Percentiles rank a stretch among this genome's conserved stretches.
Evolutionary conservation across 1,284 basidiomycete species (phyloP).

Genomic region (Microbotryum silenes-acaulis): DNA sequence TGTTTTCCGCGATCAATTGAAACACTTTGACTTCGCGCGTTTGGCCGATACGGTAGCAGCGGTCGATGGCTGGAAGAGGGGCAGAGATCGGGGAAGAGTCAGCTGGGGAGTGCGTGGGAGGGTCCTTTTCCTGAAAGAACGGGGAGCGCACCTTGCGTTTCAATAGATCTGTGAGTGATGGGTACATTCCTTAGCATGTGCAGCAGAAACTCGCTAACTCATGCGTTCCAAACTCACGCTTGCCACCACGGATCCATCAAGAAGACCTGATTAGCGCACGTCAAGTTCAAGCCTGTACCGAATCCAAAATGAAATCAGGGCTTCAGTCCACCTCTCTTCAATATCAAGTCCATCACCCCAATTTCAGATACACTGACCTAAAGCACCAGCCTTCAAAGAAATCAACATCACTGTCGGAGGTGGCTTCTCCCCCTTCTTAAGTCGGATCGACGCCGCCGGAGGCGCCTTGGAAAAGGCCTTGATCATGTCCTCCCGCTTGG

Average conservation of each 20-base stretch:
- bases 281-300: constrained; percentile 24
- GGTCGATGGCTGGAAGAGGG: constrained; percentile 29
- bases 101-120: too few relatives aligned
- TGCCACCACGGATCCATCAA: constrained; percentile 35
- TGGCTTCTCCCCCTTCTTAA: constrained; percentile 18
- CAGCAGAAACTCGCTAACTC: background rate
- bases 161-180: constrained; percentile 16
- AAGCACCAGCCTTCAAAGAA: constrained; percentile 24
- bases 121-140: too few relatives aligned
- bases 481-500: constrained; percentile 33
- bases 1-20: constrained; percentile 37
- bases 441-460: constrained; percentile 1
- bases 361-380: too few relatives aligned
- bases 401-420: constrained; percentile 35
- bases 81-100: too few relatives aligned
- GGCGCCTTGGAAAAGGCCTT: constrained; percentile 18
- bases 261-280: constrained; percentile 28
- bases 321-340: too few relatives aligned
- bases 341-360: too few relatives aligned
- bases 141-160: constrained; percentile 22
- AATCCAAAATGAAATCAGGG: too few relatives aligned
- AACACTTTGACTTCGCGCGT: constrained; percentile 31
- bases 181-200: too few relatives aligned
- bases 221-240: constrained; percentile 8
- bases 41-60: constrained; percentile 41